Evolutionary conservation across 139 green algal species (phyloP).

Genomic region (Tetraselmis striata): DNA sequence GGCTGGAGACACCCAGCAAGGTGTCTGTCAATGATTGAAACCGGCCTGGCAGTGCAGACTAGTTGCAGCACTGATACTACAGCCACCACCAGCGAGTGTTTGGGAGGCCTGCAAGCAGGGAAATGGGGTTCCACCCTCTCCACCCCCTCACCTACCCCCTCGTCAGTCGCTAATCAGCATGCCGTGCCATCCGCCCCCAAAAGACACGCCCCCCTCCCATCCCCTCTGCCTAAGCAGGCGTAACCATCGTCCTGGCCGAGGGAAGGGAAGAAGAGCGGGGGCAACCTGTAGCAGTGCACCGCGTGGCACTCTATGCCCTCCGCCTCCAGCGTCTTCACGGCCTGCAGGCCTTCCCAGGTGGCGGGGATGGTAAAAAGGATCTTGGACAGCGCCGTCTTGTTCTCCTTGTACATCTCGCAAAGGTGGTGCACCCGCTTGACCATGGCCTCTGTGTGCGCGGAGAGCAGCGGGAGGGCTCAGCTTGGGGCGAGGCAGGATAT

Average conservation of each 20-base stretch:
- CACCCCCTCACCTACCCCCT: too few species aligned
- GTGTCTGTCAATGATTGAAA: neutral
- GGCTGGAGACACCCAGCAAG: neutral
- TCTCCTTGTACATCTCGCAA: constrained; percentile 45
- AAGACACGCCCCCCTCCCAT: too few species aligned
- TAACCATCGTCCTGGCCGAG: too few species aligned
- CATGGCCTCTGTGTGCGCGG: constrained; percentile 15
- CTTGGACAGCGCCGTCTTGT: constrained; percentile 43
- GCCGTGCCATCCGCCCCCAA: too few species aligned
- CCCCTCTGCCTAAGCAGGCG: too few species aligned
- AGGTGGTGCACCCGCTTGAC: constrained; percentile 29
- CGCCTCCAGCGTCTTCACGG: constrained; percentile 53
- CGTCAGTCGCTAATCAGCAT: too few species aligned
- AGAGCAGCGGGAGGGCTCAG: too few species aligned
- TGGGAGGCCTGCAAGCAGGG: too few species aligned
- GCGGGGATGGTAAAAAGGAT: constrained; percentile 71
- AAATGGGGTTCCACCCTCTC: too few species aligned
- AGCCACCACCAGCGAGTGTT: neutral
- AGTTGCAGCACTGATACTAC: constrained; percentile 6
- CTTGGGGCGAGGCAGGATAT: neutral
- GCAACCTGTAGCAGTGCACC: constrained; percentile 56
- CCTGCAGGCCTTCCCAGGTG: constrained; percentile 60
- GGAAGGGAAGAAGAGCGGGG: neutral
- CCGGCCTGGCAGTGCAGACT: constrained; percentile 19
- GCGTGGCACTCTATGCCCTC: constrained; percentile 58